phyloP scores from a whole-genome alignment of 352 stramenopile genomes.

The Phytophthora kernoviae region DNA sequence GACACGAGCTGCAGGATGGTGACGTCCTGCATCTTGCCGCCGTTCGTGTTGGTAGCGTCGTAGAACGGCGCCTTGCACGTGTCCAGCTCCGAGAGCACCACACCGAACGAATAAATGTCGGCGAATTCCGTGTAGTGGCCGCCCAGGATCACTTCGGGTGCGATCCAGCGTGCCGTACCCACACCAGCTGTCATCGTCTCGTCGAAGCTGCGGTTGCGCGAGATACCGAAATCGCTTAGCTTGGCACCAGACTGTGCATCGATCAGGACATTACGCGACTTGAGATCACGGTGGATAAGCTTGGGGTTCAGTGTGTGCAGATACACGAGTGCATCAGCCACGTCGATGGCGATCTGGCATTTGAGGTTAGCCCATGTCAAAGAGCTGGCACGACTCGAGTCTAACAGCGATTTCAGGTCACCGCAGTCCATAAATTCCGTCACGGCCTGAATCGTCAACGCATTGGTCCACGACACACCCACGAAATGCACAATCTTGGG shows the following conservation, averaged over 20 bases:
- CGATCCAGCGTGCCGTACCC: slow-evolving; percentile 60
- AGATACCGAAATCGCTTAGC: slow-evolving; percentile 76
- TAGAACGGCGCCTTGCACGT: slow-evolving; percentile 68
- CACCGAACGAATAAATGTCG: slow-evolving; percentile 62
- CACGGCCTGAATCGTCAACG: slow-evolving; percentile 61
- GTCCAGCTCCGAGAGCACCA: slow-evolving; percentile 68
- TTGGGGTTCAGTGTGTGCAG: slow-evolving; percentile 72
- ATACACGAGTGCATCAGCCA: slow-evolving; percentile 72
- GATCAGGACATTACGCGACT: slow-evolving; percentile 73
- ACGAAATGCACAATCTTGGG: slow-evolving; percentile 75
- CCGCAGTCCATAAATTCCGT: slow-evolving; percentile 78
- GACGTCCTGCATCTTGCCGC: slow-evolving; percentile 63
- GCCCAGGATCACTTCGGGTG: slow-evolving; percentile 53
- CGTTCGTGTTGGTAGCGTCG: slow-evolving; percentile 66
- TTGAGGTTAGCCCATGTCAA: slow-evolving; percentile 70
- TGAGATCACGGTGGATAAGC: slow-evolving; percentile 71
- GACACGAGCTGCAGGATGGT: slow-evolving; percentile 71
- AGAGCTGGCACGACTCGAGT: slow-evolving; percentile 37
- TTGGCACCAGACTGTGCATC: slow-evolving; percentile 62
- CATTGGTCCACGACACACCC: slow-evolving; percentile 71
- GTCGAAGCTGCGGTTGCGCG: slow-evolving; percentile 54
- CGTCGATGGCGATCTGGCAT: slow-evolving; percentile 71
- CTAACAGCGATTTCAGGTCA: slow-evolving; percentile 56
- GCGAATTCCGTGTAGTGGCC: slow-evolving; percentile 60
- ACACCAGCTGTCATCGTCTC: slow-evolving; percentile 74